These are phyloP conservation scores for Dovyalis caffra DNA, from an alignment of 345 rosid species.

Conservation along the genomic window DNA sequence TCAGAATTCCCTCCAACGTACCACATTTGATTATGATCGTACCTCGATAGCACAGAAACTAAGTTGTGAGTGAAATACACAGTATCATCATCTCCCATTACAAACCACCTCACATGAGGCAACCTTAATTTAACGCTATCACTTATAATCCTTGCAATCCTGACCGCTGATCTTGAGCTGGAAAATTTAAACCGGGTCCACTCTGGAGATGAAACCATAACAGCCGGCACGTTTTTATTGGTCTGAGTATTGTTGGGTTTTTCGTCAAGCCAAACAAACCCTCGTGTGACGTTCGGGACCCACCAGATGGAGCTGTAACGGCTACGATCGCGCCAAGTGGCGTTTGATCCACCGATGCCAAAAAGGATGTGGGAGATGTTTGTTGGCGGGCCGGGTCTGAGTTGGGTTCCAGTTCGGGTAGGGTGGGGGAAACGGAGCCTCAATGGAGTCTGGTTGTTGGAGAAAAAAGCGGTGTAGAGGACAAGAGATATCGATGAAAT, in stretches of 20 bases:
- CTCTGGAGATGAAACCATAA: conserved; percentile 46
- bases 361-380: conserved; percentile 71
- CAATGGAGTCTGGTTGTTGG: conserved; percentile 12
- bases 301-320: conserved; percentile 64
- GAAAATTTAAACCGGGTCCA: conserved; percentile 59
- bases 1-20: conserved; percentile 77
- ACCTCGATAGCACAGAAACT: conserved; percentile 55
- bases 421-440: conserved; percentile 27
- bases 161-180: conserved; percentile 62
- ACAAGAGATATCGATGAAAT: conserved; percentile 48
- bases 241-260: background rate
- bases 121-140: conserved; percentile 50
- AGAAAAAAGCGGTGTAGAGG: conserved; percentile 45
- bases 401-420: background rate
- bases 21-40: conserved; percentile 78
- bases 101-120: conserved; percentile 77
- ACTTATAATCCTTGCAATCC: conserved; percentile 69
- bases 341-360: conserved; percentile 58
- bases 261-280: conserved; percentile 67
- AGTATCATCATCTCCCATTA: conserved; percentile 93
- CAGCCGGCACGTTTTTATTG: conserved; percentile 25
- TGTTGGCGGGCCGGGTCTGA: conserved; percentile 32
- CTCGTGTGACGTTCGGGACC: conserved; percentile 51
- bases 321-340: conserved; percentile 62
- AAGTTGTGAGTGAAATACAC: conserved; percentile 65